Evolutionary conservation across 2,329 filamentous ascomycete genomes (phyloP).

Genomic region (Claviceps pusilla): DNA sequence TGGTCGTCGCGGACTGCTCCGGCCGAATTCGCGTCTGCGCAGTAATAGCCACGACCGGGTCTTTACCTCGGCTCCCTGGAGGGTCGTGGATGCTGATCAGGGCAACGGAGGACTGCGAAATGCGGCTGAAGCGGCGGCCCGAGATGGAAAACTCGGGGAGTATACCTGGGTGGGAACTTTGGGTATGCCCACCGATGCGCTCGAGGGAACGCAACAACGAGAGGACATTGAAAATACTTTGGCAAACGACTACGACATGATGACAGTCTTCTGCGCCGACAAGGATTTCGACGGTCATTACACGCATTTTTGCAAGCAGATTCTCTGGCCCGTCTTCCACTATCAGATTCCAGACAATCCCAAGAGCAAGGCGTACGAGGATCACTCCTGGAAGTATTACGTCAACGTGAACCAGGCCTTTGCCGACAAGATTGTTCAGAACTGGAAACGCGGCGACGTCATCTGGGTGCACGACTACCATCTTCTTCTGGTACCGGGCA

Average conservation of each 20-base stretch:
- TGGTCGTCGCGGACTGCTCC: constrained; percentile 40
- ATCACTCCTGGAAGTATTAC: constrained; percentile 94
- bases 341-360: constrained; percentile 97
- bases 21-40: constrained; percentile 35
- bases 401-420: constrained; percentile 86
- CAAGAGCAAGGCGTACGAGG: constrained; percentile 95
- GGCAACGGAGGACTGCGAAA: constrained; percentile 88
- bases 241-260: constrained; percentile 64
- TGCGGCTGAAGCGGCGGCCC: constrained; percentile 62
- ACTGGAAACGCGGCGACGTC: constrained; percentile 85
- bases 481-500: constrained; percentile 69
- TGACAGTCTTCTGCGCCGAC: constrained; percentile 76
- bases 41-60: constrained; percentile 53
- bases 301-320: constrained; percentile 91
- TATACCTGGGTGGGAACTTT: constrained; percentile 85
- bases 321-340: constrained; percentile 94
- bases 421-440: constrained; percentile 74
- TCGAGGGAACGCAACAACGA: constrained; percentile 59
- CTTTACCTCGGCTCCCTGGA: constrained; percentile 70
- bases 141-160: constrained; percentile 54
- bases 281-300: constrained; percentile 93
- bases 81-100: constrained; percentile 69
- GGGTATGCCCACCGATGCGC: constrained; percentile 82
- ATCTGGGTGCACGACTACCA: constrained; percentile 98
- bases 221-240: constrained; percentile 71